Evolutionary conservation across 192 early-diverging fungal species (phyloP).

Genomic region (Dissophora ornata): DNA sequence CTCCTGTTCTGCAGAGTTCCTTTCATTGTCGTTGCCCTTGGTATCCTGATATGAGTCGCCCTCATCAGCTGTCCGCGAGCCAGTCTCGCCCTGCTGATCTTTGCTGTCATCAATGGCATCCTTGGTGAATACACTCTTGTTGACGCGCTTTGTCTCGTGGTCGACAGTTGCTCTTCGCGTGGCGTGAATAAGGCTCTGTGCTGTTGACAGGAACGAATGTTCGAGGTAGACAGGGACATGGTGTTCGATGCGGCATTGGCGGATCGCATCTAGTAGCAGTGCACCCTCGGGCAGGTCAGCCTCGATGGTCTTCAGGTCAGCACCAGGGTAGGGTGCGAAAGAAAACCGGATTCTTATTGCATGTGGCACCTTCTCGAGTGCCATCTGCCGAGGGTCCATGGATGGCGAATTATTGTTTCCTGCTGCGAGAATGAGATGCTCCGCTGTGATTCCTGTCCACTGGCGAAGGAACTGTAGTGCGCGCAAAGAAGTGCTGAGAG

Average conservation of each 20-base stretch:
- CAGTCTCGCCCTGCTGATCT: neutral
- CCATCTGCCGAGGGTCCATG: conserved; percentile 44
- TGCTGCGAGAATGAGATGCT: no score
- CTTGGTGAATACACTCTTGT: conserved; percentile 9
- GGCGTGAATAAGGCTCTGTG: conserved; percentile 49
- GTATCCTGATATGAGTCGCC: neutral
- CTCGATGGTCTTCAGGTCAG: conserved; percentile 36
- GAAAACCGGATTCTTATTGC: conserved; percentile 41
- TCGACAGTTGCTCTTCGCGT: conserved; percentile 37
- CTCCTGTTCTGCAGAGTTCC: neutral
- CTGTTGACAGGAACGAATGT: conserved; percentile 57
- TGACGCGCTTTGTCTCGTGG: conserved; percentile 20
- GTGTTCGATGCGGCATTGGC: conserved; percentile 54
- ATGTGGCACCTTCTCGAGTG: conserved; percentile 48
- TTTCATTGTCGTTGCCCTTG: no score
- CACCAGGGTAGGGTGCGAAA: conserved; percentile 43
- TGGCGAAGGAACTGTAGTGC: neutral
- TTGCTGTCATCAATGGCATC: neutral
- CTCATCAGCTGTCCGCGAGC: no score
- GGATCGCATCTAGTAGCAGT: conserved; percentile 57
- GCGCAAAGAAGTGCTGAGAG: neutral
- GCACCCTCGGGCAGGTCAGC: conserved; percentile 52
- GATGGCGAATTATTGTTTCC: neutral
- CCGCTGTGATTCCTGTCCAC: no score
- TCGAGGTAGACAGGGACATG: conserved; percentile 60